Evolutionary conservation across 495 filamentous ascomycete species (phyloP).

Genomic region (Penicillium crystallinum): DNA sequence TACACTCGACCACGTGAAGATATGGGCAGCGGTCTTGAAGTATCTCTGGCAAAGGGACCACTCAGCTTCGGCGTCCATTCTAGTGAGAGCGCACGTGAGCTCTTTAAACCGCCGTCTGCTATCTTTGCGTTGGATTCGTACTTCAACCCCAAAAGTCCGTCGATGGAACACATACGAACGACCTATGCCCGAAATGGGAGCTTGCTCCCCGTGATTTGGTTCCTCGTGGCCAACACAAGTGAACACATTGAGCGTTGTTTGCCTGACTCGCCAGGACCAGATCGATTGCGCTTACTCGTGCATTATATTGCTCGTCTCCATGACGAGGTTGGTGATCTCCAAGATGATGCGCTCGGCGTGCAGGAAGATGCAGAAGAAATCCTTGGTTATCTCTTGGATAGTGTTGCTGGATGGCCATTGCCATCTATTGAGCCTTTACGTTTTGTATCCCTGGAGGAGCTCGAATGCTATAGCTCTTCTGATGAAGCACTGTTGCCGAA

Average conservation of each 20-base stretch:
- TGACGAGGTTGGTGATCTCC: conserved; percentile 44
- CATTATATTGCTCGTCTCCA: conserved; percentile 36
- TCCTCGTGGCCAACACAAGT: conserved; percentile 49
- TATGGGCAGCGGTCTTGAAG: conserved; percentile 30
- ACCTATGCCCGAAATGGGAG: conserved; percentile 37
- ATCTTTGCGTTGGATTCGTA: conserved; percentile 51
- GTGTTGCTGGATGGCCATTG: conserved; percentile 38
- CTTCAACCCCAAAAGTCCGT: conserved; percentile 37
- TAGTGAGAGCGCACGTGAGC: conserved; percentile 31
- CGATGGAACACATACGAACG: conserved; percentile 39
- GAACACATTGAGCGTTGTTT: conserved; percentile 54
- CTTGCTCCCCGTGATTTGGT: conserved; percentile 46
- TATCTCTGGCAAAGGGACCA: conserved; percentile 32
- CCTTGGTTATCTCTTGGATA: conserved; percentile 32
- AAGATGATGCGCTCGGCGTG: conserved; percentile 42
- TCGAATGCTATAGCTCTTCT: conserved; percentile 16
- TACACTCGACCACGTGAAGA: conserved; percentile 41
- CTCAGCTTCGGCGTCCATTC: conserved; percentile 48
- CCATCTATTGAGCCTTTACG: conserved; percentile 39
- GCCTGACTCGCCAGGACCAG: conserved; percentile 32
- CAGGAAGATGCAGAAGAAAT: conserved; percentile 44
- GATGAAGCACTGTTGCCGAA: conserved; percentile 8
- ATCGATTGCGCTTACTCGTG: conserved; percentile 38
- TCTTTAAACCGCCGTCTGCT: conserved; percentile 42
- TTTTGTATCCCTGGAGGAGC: conserved; percentile 21